Base-by-base conservation (phyloP, 345 rosid species). In the Populus alba region DNA sequence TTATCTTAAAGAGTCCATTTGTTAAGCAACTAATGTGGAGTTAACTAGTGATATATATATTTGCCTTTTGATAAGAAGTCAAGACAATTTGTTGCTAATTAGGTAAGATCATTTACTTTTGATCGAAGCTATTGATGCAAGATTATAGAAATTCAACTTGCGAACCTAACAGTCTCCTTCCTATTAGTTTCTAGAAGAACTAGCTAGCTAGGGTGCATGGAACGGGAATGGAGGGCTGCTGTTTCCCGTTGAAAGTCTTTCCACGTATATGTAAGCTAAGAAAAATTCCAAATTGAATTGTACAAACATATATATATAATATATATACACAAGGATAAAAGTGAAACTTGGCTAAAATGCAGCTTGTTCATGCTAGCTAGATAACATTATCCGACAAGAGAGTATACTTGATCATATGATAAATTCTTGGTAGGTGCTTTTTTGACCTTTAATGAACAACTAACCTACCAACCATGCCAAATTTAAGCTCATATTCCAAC, bases 391-490 rank as follows among this genome's bases (percentile, higher is more conserved):
- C 7, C 9, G 43, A 39, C 7, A 43, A 8, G 71, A 75, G 80
- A 51, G 68, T 4, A 79, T 73, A 78, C 79, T 43, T 59, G 7
- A 6, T 77, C 25, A 74, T 74, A 73, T 84, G 87, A 67, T 77
- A 83, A 80, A 55, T 71, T 66, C 70, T 73, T 53, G 76, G 84
- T 87, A 80, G 89, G 87, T 83, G 74, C 43, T 45, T 31, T 31
- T 74, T 85, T 85, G 84, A 81, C 86, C 86, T 68, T 75, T 55
- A 23, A 38, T 59, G 71, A 77, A 78, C 86, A 87, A 85, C 86
- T 75, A 81, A 85, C 82, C 82, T 70, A 85, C 89, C 89, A 79
- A 87, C 89, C 89, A n/a, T 86, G 85, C 86, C 84, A 81, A 85
- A 83, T 82, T 59, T 69, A 39, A 39, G 59, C 78, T 49, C 37